A percentile compares a stretch with the other conserved stretches of the same genome.
These are phyloP conservation scores for Colletotrichum sp. DNA, from an alignment of 2,329 filamentous ascomycete species.

Conservation along the genomic window DNA sequence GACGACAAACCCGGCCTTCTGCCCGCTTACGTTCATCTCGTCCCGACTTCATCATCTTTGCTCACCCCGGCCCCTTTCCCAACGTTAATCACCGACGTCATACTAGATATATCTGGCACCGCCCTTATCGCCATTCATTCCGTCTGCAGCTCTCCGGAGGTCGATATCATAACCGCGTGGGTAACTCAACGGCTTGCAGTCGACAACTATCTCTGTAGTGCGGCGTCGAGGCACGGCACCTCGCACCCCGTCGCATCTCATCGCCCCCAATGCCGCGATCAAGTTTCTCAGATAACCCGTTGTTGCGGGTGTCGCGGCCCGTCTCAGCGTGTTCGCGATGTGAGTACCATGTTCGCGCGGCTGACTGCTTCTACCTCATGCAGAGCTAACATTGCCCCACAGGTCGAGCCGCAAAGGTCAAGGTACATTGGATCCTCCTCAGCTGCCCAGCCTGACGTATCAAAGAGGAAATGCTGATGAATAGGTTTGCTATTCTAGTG, in stretches of 20 bases:
- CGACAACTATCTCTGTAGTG: background rate
- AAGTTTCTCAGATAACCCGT: constrained; percentile 59
- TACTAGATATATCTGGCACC: background rate
- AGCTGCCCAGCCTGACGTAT: background rate
- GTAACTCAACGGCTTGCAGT: background rate
- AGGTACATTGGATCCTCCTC: constrained; percentile 51
- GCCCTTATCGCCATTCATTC: background rate
- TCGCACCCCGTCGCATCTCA: background rate
- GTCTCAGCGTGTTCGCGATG: constrained; percentile 84
- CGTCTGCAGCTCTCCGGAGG: background rate
- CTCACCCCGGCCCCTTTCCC: background rate
- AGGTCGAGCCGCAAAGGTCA: constrained; percentile 91
- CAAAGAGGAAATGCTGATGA: background rate
- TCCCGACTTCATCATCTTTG: background rate
- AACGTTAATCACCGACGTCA: background rate
- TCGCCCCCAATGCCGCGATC: constrained; percentile 44
- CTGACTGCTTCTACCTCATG: constrained; percentile 13
- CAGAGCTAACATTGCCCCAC: constrained; percentile 19
- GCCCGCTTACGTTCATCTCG: background rate
- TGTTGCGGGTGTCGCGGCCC: constrained; percentile 77
- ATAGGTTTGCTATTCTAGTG: constrained; percentile 57
- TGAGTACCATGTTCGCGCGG: constrained; percentile 34
- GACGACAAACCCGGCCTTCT: background rate
- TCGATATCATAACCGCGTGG: background rate
- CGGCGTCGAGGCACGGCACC: constrained; percentile 6